Evolutionary conservation across 768 basidiomycete species (phyloP).

Genomic region (Rhodotorula kratochvilovae): DNA sequence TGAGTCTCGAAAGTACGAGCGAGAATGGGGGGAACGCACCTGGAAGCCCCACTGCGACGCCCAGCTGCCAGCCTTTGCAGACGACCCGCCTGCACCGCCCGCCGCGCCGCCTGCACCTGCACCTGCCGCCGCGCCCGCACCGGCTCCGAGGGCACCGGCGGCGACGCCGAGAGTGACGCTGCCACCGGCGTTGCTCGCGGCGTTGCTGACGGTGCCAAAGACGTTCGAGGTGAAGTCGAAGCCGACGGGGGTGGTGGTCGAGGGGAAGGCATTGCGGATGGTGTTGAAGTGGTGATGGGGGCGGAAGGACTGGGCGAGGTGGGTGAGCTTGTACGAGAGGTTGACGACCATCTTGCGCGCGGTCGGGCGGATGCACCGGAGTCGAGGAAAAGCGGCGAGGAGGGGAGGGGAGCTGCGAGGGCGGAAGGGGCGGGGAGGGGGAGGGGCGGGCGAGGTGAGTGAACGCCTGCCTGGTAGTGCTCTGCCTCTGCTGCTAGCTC

Average conservation of each 20-base stretch:
- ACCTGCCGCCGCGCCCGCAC: constrained; percentile 10
- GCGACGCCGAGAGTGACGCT: constrained; percentile 10
- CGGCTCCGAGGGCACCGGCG: constrained; percentile 20
- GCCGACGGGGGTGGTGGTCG: constrained; percentile 12
- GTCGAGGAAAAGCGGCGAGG: not conserved
- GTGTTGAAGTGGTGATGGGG: constrained; percentile 27
- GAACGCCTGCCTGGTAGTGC: too few species aligned
- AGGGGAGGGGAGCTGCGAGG: not conserved
- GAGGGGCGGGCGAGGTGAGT: not conserved
- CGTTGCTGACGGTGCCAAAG: constrained; percentile 25
- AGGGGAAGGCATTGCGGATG: constrained; percentile 35
- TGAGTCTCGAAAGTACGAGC: too few species aligned
- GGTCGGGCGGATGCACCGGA: not conserved
- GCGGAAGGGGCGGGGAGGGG: not conserved
- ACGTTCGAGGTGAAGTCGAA: constrained; percentile 30
- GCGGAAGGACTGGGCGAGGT: constrained; percentile 36
- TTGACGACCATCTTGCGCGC: constrained; percentile 27
- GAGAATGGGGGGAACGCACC: constrained; percentile 7
- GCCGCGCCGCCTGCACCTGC: constrained; percentile 6
- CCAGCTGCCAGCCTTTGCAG: constrained; percentile 31
- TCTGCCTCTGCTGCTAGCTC: too few species aligned
- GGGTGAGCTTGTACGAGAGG: constrained; percentile 36
- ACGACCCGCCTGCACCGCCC: constrained; percentile 18
- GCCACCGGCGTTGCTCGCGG: constrained; percentile 1
- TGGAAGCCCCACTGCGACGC: constrained; percentile 27